phyloP scores from a whole-genome alignment of 2,329 filamentous ascomycete species.

The Cladophialophora bantiana region DNA sequence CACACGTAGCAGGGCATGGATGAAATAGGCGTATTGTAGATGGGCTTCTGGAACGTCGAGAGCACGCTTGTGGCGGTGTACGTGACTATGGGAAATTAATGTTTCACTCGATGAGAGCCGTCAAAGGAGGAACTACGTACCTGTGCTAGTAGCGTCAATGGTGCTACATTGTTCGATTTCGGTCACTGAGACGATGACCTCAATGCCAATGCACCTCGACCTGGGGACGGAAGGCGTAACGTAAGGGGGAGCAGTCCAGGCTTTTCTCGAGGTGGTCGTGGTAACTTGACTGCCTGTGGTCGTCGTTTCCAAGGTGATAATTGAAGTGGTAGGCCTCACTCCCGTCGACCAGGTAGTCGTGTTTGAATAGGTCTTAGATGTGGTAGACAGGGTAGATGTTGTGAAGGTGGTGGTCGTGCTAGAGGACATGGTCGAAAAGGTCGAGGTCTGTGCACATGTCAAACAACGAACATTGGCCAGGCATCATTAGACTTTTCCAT shows the following conservation, averaged over 20 bases:
- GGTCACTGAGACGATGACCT: conserved; percentile 10
- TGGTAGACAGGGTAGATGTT: conserved; percentile 2
- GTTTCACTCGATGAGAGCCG: not conserved
- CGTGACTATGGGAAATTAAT: not conserved
- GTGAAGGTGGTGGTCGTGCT: conserved; percentile 5
- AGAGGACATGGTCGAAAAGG: not conserved
- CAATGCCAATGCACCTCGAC: conserved; percentile 5
- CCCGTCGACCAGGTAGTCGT: not conserved
- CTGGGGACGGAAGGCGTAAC: conserved; percentile 2
- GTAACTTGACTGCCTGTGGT: not conserved
- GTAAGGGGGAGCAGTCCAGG: conserved; percentile 4
- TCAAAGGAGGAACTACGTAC: not conserved
- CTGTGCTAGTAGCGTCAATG: conserved; percentile 7
- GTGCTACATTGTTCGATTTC: conserved; percentile 9
- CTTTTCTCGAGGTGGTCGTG: not conserved
- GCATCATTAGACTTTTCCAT: not conserved
- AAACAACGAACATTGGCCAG: not conserved
- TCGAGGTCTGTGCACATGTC: not conserved
- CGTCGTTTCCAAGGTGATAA: not conserved
- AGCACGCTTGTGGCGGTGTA: conserved; percentile 9
- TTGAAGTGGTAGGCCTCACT: not conserved
- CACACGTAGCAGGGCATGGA: conserved; percentile 12
- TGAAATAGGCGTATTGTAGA: conserved; percentile 2
- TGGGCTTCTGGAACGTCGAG: conserved; percentile 6
- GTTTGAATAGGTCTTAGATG: not conserved